Evolutionary conservation across 768 basidiomycete species (phyloP).

Genomic region (Pisolithus albus): DNA sequence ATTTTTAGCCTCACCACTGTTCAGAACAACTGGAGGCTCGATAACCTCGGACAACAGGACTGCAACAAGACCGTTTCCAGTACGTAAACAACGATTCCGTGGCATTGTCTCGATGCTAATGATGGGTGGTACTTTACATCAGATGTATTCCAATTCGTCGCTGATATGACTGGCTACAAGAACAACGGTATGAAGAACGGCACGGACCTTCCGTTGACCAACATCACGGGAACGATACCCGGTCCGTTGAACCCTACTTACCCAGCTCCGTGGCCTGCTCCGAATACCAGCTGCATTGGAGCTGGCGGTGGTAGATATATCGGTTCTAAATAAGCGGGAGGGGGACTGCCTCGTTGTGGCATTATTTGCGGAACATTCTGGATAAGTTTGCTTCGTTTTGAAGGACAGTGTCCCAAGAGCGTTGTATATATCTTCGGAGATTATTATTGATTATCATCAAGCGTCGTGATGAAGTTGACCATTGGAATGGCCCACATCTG

Average conservation of each 20-base stretch:
- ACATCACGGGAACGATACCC: constrained; percentile 35
- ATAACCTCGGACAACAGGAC: constrained; percentile 52
- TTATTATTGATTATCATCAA: too few relatives aligned
- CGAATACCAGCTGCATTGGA: constrained; percentile 31
- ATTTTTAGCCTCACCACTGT: constrained; percentile 39
- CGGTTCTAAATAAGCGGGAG: too few relatives aligned
- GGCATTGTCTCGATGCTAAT: not conserved
- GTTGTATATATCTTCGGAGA: too few relatives aligned
- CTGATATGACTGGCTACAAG: constrained; percentile 38
- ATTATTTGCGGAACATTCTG: too few relatives aligned
- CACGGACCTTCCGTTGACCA: constrained; percentile 28
- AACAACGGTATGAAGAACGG: constrained; percentile 28
- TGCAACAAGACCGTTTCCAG: constrained; percentile 37
- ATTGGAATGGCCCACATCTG: too few relatives aligned
- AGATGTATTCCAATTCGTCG: constrained; percentile 52
- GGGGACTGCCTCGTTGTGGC: too few relatives aligned
- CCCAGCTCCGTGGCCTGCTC: constrained; percentile 42
- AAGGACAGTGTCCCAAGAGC: too few relatives aligned
- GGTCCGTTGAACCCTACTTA: constrained; percentile 37
- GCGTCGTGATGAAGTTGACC: too few relatives aligned
- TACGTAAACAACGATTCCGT: not conserved
- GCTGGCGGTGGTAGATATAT: constrained; percentile 30
- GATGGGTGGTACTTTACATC: not conserved
- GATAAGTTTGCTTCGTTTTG: too few relatives aligned
- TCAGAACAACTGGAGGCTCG: constrained; percentile 55